phyloP scores from a whole-genome alignment of 208 protist species.

The Giardia muris region DNA sequence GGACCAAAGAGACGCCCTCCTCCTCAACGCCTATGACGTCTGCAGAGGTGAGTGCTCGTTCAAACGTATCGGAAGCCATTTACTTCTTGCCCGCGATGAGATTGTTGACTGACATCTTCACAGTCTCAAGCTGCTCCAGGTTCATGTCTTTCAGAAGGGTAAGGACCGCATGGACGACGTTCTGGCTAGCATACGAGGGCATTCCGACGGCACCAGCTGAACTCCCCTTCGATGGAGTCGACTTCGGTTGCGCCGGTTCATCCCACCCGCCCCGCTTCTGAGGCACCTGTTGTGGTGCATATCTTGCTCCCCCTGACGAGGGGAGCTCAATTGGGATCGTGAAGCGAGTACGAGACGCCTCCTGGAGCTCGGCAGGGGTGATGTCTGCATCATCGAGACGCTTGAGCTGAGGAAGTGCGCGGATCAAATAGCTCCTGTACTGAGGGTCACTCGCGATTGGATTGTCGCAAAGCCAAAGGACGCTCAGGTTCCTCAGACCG shows the following conservation, averaged over 20 bases:
- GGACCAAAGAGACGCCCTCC: too few species aligned
- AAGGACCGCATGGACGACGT: not conserved
- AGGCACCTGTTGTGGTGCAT: not conserved
- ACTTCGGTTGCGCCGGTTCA: not conserved
- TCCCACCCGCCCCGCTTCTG: not conserved
- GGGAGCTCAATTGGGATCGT: not conserved
- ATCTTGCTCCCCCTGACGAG: not conserved
- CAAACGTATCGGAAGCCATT: too few species aligned
- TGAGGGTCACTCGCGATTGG: slow-evolving; percentile 58
- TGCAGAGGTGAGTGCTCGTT: too few species aligned
- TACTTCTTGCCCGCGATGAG: too few species aligned
- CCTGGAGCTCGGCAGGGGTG: not conserved
- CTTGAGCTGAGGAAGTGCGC: slow-evolving; percentile 57
- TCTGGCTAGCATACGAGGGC: too few species aligned
- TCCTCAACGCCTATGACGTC: too few species aligned
- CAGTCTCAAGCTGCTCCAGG: not conserved
- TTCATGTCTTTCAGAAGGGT: not conserved
- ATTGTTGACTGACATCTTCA: too few species aligned
- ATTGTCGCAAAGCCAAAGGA: slow-evolving; percentile 71
- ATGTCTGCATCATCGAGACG: slow-evolving; percentile 55
- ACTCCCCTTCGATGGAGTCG: not conserved
- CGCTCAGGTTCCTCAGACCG: slow-evolving; percentile 53
- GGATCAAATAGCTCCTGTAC: slow-evolving; percentile 63
- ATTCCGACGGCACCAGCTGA: too few species aligned
- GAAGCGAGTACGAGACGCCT: not conserved